Evolutionary conservation across 805 yeast species (phyloP).

Genomic region (Pachysolen tannophilus): DNA sequence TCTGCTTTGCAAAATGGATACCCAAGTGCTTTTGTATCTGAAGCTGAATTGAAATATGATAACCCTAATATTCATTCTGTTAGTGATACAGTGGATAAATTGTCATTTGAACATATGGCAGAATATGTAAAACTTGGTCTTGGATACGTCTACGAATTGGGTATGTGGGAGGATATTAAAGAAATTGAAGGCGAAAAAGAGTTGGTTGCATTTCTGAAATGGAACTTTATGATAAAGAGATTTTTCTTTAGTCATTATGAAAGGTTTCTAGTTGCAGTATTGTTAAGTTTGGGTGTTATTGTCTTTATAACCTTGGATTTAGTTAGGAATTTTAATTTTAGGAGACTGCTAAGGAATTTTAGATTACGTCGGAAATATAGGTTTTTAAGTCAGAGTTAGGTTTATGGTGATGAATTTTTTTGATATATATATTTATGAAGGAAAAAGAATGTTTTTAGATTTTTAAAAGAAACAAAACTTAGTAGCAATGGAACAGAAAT

Average conservation of each 20-base stretch:
- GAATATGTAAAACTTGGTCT: conserved; percentile 76
- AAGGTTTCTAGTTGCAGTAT: too few species aligned
- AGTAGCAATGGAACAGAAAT: too few species aligned
- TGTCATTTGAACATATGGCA: conserved; percentile 69
- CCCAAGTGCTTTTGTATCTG: conserved; percentile 80
- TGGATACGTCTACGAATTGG: conserved; percentile 68
- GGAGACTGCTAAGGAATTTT: too few species aligned
- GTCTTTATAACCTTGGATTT: too few species aligned
- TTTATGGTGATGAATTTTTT: too few species aligned
- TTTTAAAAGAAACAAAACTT: too few species aligned
- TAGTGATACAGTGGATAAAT: conserved; percentile 72
- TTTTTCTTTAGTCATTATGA: conserved; percentile 7
- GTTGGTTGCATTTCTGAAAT: not conserved
- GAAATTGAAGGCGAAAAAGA: not conserved
- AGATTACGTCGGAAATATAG: too few species aligned
- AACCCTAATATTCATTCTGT: conserved; percentile 71
- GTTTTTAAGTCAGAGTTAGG: too few species aligned
- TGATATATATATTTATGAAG: too few species aligned
- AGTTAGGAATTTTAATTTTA: too few species aligned
- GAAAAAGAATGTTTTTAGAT: too few species aligned
- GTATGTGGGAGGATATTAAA: conserved; percentile 21
- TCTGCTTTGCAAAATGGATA: conserved; percentile 77
- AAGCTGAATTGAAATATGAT: conserved; percentile 56
- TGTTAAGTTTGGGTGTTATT: too few species aligned
- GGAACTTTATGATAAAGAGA: not conserved